Evolutionary conservation across 805 yeast species (phyloP).

Genomic region (Wickerhamomyces silvicola): DNA sequence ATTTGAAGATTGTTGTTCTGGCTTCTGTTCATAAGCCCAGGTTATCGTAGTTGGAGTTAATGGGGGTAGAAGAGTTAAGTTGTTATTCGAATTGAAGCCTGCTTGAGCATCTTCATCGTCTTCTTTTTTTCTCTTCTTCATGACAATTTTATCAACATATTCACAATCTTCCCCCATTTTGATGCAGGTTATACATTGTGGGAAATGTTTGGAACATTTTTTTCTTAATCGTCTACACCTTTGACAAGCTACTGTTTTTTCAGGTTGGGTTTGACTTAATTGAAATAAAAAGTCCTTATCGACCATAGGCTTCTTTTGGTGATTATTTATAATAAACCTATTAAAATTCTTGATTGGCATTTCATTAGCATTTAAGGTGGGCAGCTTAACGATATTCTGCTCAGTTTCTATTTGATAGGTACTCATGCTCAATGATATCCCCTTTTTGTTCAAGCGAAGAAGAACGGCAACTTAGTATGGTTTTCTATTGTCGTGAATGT

Average conservation of each 20-base stretch:
- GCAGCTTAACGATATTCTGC: neutral
- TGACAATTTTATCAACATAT: slow-evolving; percentile 16
- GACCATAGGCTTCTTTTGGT: slow-evolving; percentile 5
- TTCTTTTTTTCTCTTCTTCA: slow-evolving; percentile 1
- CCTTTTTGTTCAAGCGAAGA: too few relatives aligned
- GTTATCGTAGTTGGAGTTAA: neutral
- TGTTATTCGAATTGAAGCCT: neutral
- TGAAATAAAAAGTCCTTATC: slow-evolving; percentile 1
- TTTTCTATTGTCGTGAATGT: neutral
- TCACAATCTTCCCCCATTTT: slow-evolving; percentile 32
- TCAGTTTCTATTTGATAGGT: neutral
- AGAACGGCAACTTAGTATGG: too few relatives aligned
- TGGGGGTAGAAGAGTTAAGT: neutral
- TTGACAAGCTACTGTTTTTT: slow-evolving; percentile 21
- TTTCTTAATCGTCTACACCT: slow-evolving; percentile 30
- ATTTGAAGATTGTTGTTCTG: neutral
- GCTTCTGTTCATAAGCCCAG: neutral
- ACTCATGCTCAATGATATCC: neutral
- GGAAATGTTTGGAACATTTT: slow-evolving; percentile 46
- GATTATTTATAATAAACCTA: slow-evolving; percentile 14
- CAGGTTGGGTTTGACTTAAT: slow-evolving; percentile 4
- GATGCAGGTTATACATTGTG: slow-evolving; percentile 43
- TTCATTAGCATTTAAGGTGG: neutral
- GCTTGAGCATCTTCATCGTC: neutral
- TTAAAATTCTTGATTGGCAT: slow-evolving; percentile 2